Evolutionary conservation across 1,284 basidiomycete species (phyloP).

Genomic region (Ceratobasidium papillatum): DNA sequence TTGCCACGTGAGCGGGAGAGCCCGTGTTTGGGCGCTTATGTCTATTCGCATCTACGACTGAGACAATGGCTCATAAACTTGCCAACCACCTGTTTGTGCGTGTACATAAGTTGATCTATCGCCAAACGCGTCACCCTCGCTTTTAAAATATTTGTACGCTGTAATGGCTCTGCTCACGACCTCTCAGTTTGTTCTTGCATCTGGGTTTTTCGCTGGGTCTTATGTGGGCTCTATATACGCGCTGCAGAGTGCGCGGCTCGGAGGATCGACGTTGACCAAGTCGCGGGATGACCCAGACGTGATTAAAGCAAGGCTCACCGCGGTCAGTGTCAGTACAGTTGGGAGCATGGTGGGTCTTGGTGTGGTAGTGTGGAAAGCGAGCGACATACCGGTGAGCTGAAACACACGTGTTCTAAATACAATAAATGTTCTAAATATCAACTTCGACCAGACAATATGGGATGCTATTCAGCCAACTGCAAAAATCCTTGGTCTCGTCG

Average conservation of each 20-base stretch:
- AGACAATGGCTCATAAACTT: background rate
- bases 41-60: background rate
- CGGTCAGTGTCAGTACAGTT: constrained; percentile 66
- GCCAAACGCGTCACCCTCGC: background rate
- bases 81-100: background rate
- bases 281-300: constrained; percentile 79
- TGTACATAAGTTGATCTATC: background rate
- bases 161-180: constrained; percentile 46
- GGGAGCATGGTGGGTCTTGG: constrained; percentile 60
- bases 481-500: constrained; percentile 47
- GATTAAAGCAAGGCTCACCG: constrained; percentile 70
- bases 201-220: constrained; percentile 58
- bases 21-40: background rate
- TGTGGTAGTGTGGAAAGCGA: constrained; percentile 40
- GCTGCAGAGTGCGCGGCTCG: constrained; percentile 62
- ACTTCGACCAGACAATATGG: background rate
- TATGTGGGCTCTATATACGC: constrained; percentile 75
- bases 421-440: background rate
- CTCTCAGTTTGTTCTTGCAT: constrained; percentile 58
- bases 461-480: constrained; percentile 37
- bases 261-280: constrained; percentile 54
- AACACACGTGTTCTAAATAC: background rate
- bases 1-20: background rate
- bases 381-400: constrained; percentile 28
- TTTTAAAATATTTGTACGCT: background rate